Base-by-base conservation (phyloP, 108 stramenopile genomes). In the Cylindrotheca closterium region DNA sequence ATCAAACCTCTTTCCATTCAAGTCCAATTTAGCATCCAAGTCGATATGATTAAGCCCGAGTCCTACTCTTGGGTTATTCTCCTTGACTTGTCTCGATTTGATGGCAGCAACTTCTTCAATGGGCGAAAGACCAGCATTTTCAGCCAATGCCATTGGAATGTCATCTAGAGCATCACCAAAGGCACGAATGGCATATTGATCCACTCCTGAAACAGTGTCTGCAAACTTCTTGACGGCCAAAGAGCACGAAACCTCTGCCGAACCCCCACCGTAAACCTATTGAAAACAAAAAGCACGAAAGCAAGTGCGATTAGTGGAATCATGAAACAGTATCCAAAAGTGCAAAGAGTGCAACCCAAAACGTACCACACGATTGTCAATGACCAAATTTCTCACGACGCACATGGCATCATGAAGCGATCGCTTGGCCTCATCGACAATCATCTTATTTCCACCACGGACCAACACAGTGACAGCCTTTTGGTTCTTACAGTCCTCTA, bases 371-470 rank as follows among this genome's bases (percentile, higher is more conserved):
- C 97, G 92, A 81, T 98, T 98, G 81, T 93, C 89, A 48, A 74
- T 87, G 75, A 99, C 96, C 46, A 99, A 83, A 78, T 99, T 99
- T 26, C 98, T 92, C 21, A 98, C 96, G 50, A 99, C 98, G 67
- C 99, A 99, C 97, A 99, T 99, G 79, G 99, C 97, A 81, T 99
- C 99, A 74, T 99, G 99, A 27, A 99, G 85, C n/a, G 97, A 97
- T 37, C 99, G 92, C 70, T 99, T 99, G 48, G 96, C 97, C 84
- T 99, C 99, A n/a, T 99, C 99, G 23, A 99, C 97, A 74, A 99
- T 96, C 98, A 99, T 99, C 78, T 95, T 92, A 69, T 97, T 99
- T 29, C 98, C 99, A 8, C 99, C 99, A 22, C 99, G 80, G 8
- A 99, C 97, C 30, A 99, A 73, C 19, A 99, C 90, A 45, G 99